Evolutionary conservation across 192 early-diverging fungal genomes (phyloP).

Genomic region (Gigaspora rosea): DNA sequence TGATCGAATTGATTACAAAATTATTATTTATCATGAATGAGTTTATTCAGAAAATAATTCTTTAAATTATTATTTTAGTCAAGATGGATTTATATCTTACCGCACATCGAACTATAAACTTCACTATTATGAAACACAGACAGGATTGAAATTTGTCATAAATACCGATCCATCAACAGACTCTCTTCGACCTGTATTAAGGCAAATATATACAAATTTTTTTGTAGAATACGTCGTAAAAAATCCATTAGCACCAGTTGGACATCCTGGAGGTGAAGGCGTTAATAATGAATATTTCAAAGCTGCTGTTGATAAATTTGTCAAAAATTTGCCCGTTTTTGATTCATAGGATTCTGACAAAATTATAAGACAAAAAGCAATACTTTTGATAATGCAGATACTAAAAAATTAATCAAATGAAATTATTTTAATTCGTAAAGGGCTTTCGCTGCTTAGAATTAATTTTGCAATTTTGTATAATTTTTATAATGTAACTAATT

Average conservation of each 20-base stretch:
- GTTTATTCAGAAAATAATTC: not conserved
- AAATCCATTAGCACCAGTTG: constrained; percentile 68
- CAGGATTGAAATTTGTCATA: constrained; percentile 85
- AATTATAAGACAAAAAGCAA: not conserved
- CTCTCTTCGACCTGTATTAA: constrained; percentile 68
- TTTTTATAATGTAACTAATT: no score
- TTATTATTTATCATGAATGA: not conserved
- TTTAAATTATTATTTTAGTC: constrained; percentile 38
- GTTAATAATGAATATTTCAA: constrained; percentile 35
- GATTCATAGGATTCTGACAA: constrained; percentile 3
- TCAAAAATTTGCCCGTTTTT: constrained; percentile 23
- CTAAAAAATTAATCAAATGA: no score
- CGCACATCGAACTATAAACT: constrained; percentile 84
- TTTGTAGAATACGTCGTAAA: constrained; percentile 94
- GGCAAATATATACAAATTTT: constrained; percentile 80
- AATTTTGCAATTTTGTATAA: no score
- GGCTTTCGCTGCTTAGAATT: no score
- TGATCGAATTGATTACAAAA: not conserved
- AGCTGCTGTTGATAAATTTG: constrained; percentile 28
- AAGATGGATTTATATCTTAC: constrained; percentile 74
- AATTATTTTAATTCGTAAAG: no score
- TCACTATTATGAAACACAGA: constrained; percentile 89
- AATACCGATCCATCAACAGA: constrained; percentile 75
- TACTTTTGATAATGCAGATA: no score
- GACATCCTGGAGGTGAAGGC: constrained; percentile 31